Evolutionary conservation across 768 basidiomycete species (phyloP).

Genomic region (Termitomyces sp.): DNA sequence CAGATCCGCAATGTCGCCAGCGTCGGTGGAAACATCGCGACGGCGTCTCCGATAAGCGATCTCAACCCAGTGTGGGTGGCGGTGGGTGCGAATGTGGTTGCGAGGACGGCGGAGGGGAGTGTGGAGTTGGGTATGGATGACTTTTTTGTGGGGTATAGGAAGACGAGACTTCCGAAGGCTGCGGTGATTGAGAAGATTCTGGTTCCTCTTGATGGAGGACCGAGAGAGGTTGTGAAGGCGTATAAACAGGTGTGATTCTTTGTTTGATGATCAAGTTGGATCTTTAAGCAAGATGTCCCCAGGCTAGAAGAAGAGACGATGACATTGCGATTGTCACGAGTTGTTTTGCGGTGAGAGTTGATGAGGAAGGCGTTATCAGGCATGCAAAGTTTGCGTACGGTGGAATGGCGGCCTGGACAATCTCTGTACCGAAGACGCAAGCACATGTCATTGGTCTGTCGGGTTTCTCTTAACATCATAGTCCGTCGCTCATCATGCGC

Average conservation of each 20-base stretch:
- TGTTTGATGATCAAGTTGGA: neutral
- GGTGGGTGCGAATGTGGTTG: slow-evolving; percentile 6
- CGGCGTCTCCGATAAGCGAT: slow-evolving; percentile 14
- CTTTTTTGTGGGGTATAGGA: slow-evolving; percentile 14
- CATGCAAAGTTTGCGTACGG: slow-evolving; percentile 14
- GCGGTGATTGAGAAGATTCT: slow-evolving; percentile 12
- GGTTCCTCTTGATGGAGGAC: slow-evolving; percentile 13
- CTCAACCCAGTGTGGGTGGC: slow-evolving; percentile 15
- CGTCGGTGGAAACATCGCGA: slow-evolving; percentile 14
- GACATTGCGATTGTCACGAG: slow-evolving; percentile 14
- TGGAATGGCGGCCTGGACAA: slow-evolving; percentile 15
- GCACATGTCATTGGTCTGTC: slow-evolving; percentile 6
- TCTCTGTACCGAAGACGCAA: slow-evolving; percentile 11
- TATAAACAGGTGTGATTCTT: slow-evolving; percentile 12
- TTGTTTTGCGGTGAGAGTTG: slow-evolving; percentile 11
- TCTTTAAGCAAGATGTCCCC: neutral
- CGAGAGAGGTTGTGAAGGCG: slow-evolving; percentile 12
- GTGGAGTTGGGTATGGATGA: slow-evolving; percentile 13
- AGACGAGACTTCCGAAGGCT: slow-evolving; percentile 8
- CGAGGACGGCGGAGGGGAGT: neutral
- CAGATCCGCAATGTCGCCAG: slow-evolving; percentile 15
- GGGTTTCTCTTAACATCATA: neutral
- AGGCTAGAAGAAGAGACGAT: slow-evolving; percentile 15
- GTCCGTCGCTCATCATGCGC: neutral
- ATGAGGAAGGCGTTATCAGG: slow-evolving; percentile 4